Conservation (phyloP, 208 protist species). For the Endotrypanum monterogeii region DNA sequence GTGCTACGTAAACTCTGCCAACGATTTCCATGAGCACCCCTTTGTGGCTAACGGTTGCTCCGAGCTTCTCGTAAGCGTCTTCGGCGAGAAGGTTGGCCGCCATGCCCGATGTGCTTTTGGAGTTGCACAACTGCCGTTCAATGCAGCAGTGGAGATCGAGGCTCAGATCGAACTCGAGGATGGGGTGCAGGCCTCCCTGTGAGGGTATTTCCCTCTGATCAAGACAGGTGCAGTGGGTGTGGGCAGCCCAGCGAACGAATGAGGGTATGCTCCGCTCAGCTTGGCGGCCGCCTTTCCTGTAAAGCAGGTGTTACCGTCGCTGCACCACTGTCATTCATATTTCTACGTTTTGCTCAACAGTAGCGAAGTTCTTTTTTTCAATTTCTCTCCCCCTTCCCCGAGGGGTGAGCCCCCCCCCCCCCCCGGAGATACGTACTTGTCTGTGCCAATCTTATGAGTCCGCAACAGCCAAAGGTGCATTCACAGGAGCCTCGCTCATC, state of each 20-base stretch:
- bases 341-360: background rate
- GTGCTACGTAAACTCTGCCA: slow-evolving; percentile 73
- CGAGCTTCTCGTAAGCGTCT: slow-evolving; percentile 67
- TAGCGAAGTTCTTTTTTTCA: background rate
- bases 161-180: slow-evolving; percentile 57
- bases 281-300: background rate
- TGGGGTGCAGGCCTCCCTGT: background rate
- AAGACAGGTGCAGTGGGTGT: background rate
- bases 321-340: background rate
- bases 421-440: no score
- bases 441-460: no score
- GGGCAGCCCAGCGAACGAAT: no score
- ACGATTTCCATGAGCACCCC: slow-evolving; percentile 61
- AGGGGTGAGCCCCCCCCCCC: no score
- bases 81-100: slow-evolving; percentile 66
- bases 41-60: slow-evolving; percentile 81
- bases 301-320: background rate
- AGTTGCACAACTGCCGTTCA: slow-evolving; percentile 71
- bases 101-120: slow-evolving; percentile 81
- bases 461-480: background rate
- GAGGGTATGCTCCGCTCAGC: background rate
- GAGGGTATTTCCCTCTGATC: background rate
- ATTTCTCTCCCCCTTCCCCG: background rate
- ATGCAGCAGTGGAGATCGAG: slow-evolving; percentile 68
- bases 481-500: background rate